Evolutionary conservation across 331 rosid genomes (phyloP).

Genomic region (Pyrus hybrid): DNA sequence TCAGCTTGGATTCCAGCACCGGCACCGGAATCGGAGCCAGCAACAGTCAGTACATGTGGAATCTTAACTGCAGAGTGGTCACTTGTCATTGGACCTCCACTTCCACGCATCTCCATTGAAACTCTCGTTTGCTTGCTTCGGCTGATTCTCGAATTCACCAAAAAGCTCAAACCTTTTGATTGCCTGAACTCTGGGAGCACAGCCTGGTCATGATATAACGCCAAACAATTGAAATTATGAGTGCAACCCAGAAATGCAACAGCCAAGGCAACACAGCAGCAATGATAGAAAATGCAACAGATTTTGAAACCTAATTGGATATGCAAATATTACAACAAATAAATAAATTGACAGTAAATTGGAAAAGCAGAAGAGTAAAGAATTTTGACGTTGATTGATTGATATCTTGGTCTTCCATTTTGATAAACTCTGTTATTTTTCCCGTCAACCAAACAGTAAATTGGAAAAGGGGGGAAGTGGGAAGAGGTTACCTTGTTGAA

Average conservation of each 20-base stretch:
- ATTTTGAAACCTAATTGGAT: not conserved
- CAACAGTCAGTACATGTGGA: slow-evolving; percentile 74
- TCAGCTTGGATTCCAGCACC: slow-evolving; percentile 80
- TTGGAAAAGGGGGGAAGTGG: not conserved
- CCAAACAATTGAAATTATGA: not conserved
- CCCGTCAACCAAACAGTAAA: slow-evolving; percentile 4
- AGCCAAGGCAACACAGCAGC: not conserved
- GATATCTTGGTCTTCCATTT: not conserved
- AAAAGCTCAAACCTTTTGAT: slow-evolving; percentile 14
- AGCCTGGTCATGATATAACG: not conserved
- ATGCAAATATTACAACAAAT: not conserved
- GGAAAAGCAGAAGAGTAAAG: not conserved
- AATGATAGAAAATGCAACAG: not conserved
- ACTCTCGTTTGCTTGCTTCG: not conserved
- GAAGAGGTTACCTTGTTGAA: slow-evolving; percentile 9
- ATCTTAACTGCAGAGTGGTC: slow-evolving; percentile 17
- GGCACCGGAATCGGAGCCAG: slow-evolving; percentile 88
- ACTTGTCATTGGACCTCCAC: slow-evolving; percentile 3
- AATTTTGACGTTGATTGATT: not conserved
- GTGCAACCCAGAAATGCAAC: not conserved
- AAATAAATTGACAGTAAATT: not conserved
- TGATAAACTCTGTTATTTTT: not conserved
- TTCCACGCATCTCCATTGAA: slow-evolving; percentile 34
- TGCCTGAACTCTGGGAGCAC: slow-evolving; percentile 8
- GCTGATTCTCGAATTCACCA: slow-evolving; percentile 13